phyloP scores from a whole-genome alignment of 371 early-diverging fungal species.

The Mucor circinelloides region DNA sequence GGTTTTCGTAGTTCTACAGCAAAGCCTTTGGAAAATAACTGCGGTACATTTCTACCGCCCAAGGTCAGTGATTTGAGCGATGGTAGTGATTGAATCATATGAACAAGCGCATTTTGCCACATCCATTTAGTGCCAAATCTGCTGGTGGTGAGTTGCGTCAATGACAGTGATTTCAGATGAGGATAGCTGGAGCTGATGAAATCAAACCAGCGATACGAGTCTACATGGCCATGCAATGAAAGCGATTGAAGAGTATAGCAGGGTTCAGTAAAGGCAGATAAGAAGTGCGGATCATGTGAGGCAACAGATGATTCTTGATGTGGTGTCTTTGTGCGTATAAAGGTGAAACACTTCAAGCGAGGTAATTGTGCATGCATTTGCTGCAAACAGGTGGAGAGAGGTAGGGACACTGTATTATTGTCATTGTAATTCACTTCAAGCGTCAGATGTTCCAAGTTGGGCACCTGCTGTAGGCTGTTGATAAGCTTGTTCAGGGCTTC shows the following conservation, averaged over 20 bases:
- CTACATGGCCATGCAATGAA: conserved; percentile 12
- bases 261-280: neutral
- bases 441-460: conserved; percentile 6
- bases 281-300: neutral
- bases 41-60: conserved; percentile 13
- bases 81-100: conserved; percentile 9
- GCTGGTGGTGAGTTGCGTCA: conserved; percentile 8
- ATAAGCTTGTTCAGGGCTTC: neutral
- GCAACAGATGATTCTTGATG: conserved; percentile 3
- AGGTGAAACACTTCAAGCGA: neutral
- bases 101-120: conserved; percentile 17
- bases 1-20: conserved; percentile 1
- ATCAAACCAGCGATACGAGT: conserved; percentile 17
- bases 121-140: conserved; percentile 25
- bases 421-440: conserved; percentile 2
- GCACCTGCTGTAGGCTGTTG: neutral
- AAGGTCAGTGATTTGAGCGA: conserved; percentile 7
- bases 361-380: conserved; percentile 9
- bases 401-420: neutral
- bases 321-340: conserved; percentile 12
- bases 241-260: conserved; percentile 4
- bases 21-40: conserved; percentile 13
- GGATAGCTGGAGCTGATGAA: conserved; percentile 16
- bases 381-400: neutral
- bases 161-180: conserved; percentile 1